A percentile compares a stretch with the other conserved stretches of the same genome.
These are phyloP conservation scores for Colletotrichum sp. DNA, from an alignment of 2,329 filamentous ascomycete species.

Conservation along the genomic window DNA sequence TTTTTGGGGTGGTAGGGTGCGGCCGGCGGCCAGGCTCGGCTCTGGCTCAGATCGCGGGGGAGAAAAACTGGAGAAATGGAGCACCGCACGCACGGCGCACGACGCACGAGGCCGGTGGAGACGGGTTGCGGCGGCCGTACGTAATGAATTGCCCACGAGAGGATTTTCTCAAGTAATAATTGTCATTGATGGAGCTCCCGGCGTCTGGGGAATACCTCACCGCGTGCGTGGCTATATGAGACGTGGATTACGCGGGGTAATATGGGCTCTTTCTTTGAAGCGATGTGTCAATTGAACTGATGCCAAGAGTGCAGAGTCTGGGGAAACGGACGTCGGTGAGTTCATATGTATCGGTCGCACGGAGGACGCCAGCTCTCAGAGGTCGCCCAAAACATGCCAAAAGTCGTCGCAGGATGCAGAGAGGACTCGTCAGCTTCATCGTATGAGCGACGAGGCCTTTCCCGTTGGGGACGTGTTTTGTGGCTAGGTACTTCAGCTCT, in stretches of 20 bases:
- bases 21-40: conserved; percentile 6
- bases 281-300: not conserved
- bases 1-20: not conserved
- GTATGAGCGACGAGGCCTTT: not conserved
- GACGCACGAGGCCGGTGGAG: not conserved
- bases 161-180: conserved; percentile 19
- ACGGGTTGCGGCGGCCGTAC: not conserved
- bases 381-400: not conserved
- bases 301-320: not conserved
- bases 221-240: not conserved
- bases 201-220: not conserved
- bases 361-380: not conserved
- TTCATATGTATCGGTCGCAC: not conserved
- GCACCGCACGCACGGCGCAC: not conserved
- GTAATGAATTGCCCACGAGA: conserved; percentile 1
- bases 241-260: conserved; percentile 21
- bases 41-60: not conserved
- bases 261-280: not conserved
- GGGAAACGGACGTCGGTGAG: not conserved
- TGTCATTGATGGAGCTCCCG: conserved; percentile 12
- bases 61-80: not conserved
- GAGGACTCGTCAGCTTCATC: not conserved
- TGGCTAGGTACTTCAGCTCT: not conserved
- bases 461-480: not conserved
- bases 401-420: not conserved